Conservation (phyloP, 2,329 filamentous ascomycete genomes). For the Penicillium rolfsii region DNA sequence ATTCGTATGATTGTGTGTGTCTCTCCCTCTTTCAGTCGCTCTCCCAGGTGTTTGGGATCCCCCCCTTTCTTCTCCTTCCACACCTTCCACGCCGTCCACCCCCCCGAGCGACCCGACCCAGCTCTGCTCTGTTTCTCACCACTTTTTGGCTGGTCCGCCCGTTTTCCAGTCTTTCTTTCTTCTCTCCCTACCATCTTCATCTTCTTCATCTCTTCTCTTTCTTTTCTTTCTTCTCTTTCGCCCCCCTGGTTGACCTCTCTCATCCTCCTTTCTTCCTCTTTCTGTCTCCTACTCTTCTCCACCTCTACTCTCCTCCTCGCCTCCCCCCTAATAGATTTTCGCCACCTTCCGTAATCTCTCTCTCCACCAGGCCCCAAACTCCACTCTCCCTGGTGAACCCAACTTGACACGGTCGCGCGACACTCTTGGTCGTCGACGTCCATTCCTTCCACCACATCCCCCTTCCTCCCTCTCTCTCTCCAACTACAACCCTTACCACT, state of each 20-base stretch:
- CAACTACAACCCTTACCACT: conserved; percentile 6
- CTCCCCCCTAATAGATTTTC: conserved; percentile 28
- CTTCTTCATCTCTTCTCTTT: conserved; percentile 11
- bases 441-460: conserved; percentile 29
- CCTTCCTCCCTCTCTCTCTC: conserved; percentile 8
- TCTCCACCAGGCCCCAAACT: conserved; percentile 4
- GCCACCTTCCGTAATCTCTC: conserved; percentile 28
- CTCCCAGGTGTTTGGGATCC: background rate
- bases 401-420: conserved; percentile 31
- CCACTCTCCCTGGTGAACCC: conserved; percentile 3
- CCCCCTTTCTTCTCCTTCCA: conserved; percentile 5
- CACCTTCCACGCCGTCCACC: background rate
- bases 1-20: background rate
- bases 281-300: conserved; percentile 9
- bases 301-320: conserved; percentile 8
- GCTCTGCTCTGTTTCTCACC: background rate
- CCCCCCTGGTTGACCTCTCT: background rate
- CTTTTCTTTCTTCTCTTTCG: conserved; percentile 5
- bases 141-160: background rate
- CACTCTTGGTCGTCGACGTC: conserved; percentile 24
- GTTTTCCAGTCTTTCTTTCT: conserved; percentile 18
- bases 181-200: conserved; percentile 12
- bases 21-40: background rate
- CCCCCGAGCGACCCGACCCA: background rate
- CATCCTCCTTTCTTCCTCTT: conserved; percentile 16